phyloP scores from a whole-genome alignment of 352 stramenopile genomes.

The Plasmopara halstedii region DNA sequence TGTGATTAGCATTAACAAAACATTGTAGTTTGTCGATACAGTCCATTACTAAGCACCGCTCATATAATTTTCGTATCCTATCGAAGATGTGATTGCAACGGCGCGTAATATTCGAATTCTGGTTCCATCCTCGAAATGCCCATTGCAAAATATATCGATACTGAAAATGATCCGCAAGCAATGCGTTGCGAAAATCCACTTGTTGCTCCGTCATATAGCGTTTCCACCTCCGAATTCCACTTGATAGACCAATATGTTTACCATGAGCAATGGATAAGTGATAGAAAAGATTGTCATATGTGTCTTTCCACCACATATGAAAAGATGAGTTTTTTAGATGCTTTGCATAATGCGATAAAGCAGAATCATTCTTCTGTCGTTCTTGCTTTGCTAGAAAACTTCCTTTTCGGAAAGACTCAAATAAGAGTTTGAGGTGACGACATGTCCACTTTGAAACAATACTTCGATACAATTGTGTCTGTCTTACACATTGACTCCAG shows the following conservation, averaged over 20 bases:
- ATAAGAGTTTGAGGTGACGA: conserved; percentile 1
- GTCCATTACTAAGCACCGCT: conserved; percentile 5
- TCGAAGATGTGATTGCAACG: conserved; percentile 5
- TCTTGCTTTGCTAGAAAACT: background rate
- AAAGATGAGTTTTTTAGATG: background rate
- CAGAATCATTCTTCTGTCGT: background rate
- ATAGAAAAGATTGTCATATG: conserved; percentile 11
- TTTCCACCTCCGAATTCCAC: conserved; percentile 16
- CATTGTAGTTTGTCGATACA: conserved; percentile 2
- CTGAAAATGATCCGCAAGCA: conserved; percentile 26
- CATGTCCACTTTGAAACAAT: conserved; percentile 3
- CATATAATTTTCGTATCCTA: conserved; percentile 1
- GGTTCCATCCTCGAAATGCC: conserved; percentile 5
- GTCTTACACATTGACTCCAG: conserved; percentile 10
- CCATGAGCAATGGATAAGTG: conserved; percentile 5
- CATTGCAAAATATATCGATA: conserved; percentile 9
- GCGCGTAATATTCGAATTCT: conserved; percentile 6
- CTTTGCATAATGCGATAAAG: conserved; percentile 5
- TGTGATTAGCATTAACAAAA: background rate
- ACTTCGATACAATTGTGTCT: conserved; percentile 7
- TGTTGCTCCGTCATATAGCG: conserved; percentile 6
- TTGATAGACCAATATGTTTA: conserved; percentile 2
- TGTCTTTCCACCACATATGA: conserved; percentile 7
- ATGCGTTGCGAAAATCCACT: conserved; percentile 1
- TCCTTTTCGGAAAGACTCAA: conserved; percentile 5